Base-by-base conservation (phyloP, 2,329 filamentous ascomycete species). In the Phialocephala subalpina region DNA sequence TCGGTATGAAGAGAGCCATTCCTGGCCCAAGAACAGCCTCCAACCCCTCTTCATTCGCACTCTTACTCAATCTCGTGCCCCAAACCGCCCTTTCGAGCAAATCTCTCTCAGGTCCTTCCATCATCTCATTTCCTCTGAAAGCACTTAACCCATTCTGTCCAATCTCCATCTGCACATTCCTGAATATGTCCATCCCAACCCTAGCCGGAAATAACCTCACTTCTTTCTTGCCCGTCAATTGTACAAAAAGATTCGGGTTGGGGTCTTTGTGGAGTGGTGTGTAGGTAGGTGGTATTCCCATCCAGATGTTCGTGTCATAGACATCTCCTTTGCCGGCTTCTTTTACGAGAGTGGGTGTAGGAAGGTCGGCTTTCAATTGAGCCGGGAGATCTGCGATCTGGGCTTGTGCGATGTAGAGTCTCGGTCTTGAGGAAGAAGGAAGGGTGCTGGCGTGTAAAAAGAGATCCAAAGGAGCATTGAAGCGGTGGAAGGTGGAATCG, bases 201-300 rank as follows among this genome's bases (percentile, higher is more conserved):
- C 78, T 74, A 0, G 94, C 93, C 4, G 83, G 80, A 65, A 95
- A 83, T 14, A 97, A 76, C n/a, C 94, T 84, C 18, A 97, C 82
- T 0, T 81, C 77, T 78, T 99, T 99, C 60, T 76, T 78, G 3
- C 92, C 88, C 18, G 87, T 87, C 14, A 98, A 78, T 78, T 99
- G 96, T 55, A 92, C 87, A 76, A 98, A 97, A 0, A 97, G 74
- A 75, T 99, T 99, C 0, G 93, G 93, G 73, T 98, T 98, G 0
- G 96, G 96, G 74, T 99, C 96, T 62, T 92, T 87, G 78, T 99
- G 96, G 2, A 97, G 82, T 3, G 96, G 94, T 0, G 96, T 97
- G 72, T 93, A 94, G 0, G 94, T 97, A 0, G 93, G 93, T 45
- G 93, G 88, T 16, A 90, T 82, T 0, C 96, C 96, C 14, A 98